Base-by-base conservation (phyloP, 176 grass and related monocot genomes). In the Eragrostis nindensis region DNA sequence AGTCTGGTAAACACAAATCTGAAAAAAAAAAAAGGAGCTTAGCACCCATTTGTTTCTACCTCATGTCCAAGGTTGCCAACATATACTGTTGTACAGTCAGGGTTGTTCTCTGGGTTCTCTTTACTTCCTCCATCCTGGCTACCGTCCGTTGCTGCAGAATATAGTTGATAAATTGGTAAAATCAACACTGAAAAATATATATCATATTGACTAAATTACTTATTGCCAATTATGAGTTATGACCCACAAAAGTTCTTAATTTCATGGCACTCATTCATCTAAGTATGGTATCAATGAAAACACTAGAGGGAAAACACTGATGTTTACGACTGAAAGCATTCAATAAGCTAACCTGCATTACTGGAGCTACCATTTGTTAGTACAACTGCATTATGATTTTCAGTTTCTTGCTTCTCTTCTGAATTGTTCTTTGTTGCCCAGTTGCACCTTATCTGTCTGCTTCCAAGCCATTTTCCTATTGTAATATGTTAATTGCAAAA, bases 401-500 rank as follows among this genome's bases (percentile, higher is more conserved):
- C 92, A 53, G 62, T 76, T 73, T 91, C 86, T 80, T 82, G 92
- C 89, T 89, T 94, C 84, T 94, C 92, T 85, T 94, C 92, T 63
- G 86, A 76, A 59, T 22, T 87, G 61, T 77, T 92, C 78, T 91
- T 92, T 73, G 87, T 92, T 83, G 92, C 92, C 92, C 92, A 94
- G 71, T 94, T 92, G 68, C 89, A 94, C 38, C 89, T 77, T 73
- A 94, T 94, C 87, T 94, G 92, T 87, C 92, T 89, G 46, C 76
- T 94, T 72, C 92, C 92, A 80, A 94, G 92, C 92, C 92, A 94
- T 85, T 94, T 92, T 50, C 92, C 92, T 92, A 50, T 79, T 43
- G 59, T 12, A 74, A 67, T 16, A 72, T 4, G 53, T 82, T 67
- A 62, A 52, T 38, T 73, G 19, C 47, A 67, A 21, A 77, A 78